Conservation (phyloP, 2,329 filamentous ascomycete genomes). For the Remersonia thermophila region DNA sequence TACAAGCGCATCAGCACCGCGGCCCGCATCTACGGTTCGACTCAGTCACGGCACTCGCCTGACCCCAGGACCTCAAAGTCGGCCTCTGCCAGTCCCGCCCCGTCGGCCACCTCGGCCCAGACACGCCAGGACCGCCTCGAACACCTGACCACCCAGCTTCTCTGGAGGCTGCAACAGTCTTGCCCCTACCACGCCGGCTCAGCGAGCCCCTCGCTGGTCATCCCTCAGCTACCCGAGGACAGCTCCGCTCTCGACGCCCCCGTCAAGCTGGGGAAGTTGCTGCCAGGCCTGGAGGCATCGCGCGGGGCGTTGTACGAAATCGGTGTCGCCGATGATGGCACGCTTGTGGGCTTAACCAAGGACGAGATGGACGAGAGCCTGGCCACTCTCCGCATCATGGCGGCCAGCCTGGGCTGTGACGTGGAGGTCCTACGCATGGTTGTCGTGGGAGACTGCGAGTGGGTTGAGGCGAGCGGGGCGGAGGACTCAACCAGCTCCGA, state of each 20-base stretch:
- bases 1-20: constrained; percentile 62
- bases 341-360: constrained; percentile 72
- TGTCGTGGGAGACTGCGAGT: constrained; percentile 74
- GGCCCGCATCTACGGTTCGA: constrained; percentile 20
- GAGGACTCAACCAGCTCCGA: constrained; percentile 24
- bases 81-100: constrained; percentile 11
- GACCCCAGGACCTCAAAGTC: constrained; percentile 19
- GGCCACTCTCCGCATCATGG: constrained; percentile 76
- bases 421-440: constrained; percentile 75
- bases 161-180: constrained; percentile 92
- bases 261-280: constrained; percentile 41
- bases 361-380: constrained; percentile 92
- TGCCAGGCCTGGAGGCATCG: constrained; percentile 81
- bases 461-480: constrained; percentile 31
- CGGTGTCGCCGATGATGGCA: constrained; percentile 88
- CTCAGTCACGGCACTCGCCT: constrained; percentile 19
- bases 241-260: constrained; percentile 33
- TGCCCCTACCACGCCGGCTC: constrained; percentile 80
- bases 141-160: constrained; percentile 83
- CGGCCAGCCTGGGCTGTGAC: constrained; percentile 76
- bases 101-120: constrained; percentile 36
- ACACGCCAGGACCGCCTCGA: constrained; percentile 74
- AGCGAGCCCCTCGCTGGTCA: constrained; percentile 53
- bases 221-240: constrained; percentile 63
- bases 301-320: constrained; percentile 92